Conservation (phyloP, 345 rosid species). For the Barbarea vulgaris region DNA sequence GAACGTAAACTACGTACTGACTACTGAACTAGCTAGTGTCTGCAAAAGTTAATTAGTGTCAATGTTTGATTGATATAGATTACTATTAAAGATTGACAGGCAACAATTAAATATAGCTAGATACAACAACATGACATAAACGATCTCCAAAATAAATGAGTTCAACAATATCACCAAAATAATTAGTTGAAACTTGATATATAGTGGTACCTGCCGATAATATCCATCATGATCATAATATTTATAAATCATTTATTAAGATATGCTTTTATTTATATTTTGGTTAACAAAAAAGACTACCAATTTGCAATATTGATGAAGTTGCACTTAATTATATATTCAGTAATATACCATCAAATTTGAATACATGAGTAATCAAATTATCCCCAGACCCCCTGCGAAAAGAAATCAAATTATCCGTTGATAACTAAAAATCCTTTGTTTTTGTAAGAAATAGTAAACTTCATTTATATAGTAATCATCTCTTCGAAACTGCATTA, state of each 20-base stretch:
- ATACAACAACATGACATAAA: conserved; percentile 12
- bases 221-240: conserved; percentile 17
- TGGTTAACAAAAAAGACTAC: neutral
- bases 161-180: conserved; percentile 15
- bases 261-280: neutral
- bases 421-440: neutral
- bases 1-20: conserved; percentile 14
- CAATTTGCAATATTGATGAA: neutral
- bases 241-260: neutral
- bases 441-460: neutral
- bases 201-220: conserved; percentile 14
- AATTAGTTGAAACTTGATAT: conserved; percentile 29
- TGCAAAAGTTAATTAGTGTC: conserved; percentile 22
- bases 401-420: neutral
- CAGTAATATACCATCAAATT: neutral
- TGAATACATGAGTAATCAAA: neutral
- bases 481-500: neutral
- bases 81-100: neutral
- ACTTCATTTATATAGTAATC: neutral
- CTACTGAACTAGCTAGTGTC: conserved; percentile 18
- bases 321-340: neutral
- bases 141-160: conserved; percentile 4
- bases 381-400: neutral
- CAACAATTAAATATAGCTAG: neutral
- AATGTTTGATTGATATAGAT: conserved; percentile 3